These are phyloP conservation scores for Kluyveromyces sp. DNA, from an alignment of 1,139 yeast species.

Conservation along the genomic window DNA sequence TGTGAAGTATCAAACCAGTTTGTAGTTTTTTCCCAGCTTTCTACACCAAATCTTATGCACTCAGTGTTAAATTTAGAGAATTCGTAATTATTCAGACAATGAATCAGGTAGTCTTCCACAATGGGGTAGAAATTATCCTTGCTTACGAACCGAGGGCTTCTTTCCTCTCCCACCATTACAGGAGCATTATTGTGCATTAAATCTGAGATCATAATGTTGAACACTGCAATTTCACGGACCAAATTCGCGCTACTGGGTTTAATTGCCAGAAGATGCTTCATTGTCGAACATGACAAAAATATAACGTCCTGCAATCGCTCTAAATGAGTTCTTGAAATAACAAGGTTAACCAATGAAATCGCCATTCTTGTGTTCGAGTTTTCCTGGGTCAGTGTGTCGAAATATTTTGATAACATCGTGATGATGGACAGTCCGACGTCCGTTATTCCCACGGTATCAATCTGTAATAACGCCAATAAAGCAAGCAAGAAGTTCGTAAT, in stretches of 20 bases:
- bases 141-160: conserved; percentile 1
- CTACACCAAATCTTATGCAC: neutral
- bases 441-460: conserved; percentile 22
- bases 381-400: conserved; percentile 18
- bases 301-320: conserved; percentile 14
- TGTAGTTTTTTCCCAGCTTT: too few relatives aligned
- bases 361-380: conserved; percentile 19
- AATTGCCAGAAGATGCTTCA: conserved; percentile 17
- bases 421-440: conserved; percentile 14
- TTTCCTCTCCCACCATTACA: conserved; percentile 15
- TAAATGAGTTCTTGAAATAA: conserved; percentile 20
- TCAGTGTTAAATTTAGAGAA: neutral
- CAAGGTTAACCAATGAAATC: conserved; percentile 18
- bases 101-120: conserved; percentile 17
- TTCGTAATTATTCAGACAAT: conserved; percentile 10
- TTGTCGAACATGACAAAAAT: conserved; percentile 15
- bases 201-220: conserved; percentile 22
- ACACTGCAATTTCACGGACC: conserved; percentile 18
- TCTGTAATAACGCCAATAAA: conserved; percentile 14
- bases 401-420: conserved; percentile 11
- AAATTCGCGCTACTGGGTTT: conserved; percentile 16
- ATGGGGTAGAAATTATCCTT: conserved; percentile 2
- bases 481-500: conserved; percentile 19
- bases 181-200: conserved; percentile 18
- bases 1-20: neutral